These are phyloP conservation scores for Arthrinium phaeospermum DNA, from an alignment of 2,329 filamentous ascomycete species.

Conservation along the genomic window DNA sequence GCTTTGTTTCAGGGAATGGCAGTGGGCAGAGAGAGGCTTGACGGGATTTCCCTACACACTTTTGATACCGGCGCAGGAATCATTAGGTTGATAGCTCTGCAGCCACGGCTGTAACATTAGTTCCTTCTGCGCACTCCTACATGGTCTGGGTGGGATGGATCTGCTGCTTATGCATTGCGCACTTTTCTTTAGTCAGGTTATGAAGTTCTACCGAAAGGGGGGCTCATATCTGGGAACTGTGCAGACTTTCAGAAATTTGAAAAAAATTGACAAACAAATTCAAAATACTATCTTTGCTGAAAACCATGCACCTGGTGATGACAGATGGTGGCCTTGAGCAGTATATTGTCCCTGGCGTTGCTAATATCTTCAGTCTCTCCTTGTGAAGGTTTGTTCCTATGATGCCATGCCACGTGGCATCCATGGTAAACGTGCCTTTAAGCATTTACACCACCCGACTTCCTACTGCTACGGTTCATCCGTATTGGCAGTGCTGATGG, in stretches of 20 bases:
- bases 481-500: not conserved
- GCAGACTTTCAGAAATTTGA: slow-evolving; percentile 7
- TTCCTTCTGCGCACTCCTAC: slow-evolving; percentile 26
- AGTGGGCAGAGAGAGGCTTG: slow-evolving; percentile 26
- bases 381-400: too few species aligned
- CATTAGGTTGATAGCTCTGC: slow-evolving; percentile 34
- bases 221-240: slow-evolving; percentile 1
- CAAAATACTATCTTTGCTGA: not conserved
- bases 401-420: not conserved
- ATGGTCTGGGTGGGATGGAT: slow-evolving; percentile 19
- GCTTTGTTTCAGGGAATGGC: slow-evolving; percentile 18
- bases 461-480: not conserved
- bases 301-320: not conserved
- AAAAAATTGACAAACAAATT: slow-evolving; percentile 15
- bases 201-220: slow-evolving; percentile 12
- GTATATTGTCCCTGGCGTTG: not conserved
- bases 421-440: not conserved
- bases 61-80: slow-evolving; percentile 30
- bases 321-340: too few species aligned
- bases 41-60: slow-evolving; percentile 29
- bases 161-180: slow-evolving; percentile 18
- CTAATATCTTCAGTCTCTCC: not conserved
- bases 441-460: not conserved
- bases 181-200: not conserved
- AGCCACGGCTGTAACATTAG: slow-evolving; percentile 33